Percentiles rank a stretch among this genome's conserved stretches.
Conservation (phyloP, 768 basidiomycete genomes). For the Termitomyces eurrhizus region DNA sequence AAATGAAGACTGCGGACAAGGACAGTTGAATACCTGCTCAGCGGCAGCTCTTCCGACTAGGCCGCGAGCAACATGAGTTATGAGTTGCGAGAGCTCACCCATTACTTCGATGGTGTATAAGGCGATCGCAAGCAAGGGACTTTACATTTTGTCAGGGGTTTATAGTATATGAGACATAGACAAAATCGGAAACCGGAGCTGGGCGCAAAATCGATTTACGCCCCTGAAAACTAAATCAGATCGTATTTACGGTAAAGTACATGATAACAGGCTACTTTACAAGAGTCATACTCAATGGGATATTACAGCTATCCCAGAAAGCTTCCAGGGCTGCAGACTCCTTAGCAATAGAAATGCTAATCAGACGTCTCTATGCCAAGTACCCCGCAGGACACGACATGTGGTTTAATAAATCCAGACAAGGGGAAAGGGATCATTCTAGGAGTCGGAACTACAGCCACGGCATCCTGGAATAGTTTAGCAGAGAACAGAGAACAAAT, state of each 20-base stretch:
- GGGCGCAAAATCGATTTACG: constrained; percentile 2
- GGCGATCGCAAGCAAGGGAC: neutral
- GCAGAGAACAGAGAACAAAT: constrained; percentile 13
- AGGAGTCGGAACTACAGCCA: constrained; percentile 89
- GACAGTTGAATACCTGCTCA: constrained; percentile 37
- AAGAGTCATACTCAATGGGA: neutral
- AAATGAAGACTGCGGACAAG: neutral
- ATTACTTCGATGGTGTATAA: constrained; percentile 26
- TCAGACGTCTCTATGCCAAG: neutral
- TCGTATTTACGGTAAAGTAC: constrained; percentile 3
- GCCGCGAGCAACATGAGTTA: constrained; percentile 23
- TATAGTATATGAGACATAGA: constrained; percentile 7
- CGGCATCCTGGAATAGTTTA: constrained; percentile 60
- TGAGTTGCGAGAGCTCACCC: constrained; percentile 42
- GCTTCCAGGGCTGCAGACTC: neutral
- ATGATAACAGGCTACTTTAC: constrained; percentile 3
- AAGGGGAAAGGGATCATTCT: constrained; percentile 7
- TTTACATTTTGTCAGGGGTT: neutral
- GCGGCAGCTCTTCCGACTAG: constrained; percentile 44
- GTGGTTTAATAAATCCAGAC: neutral
- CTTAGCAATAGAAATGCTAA: neutral
- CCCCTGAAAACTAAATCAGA: constrained; percentile 6
- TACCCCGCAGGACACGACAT: neutral
- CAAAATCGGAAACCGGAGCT: constrained; percentile 6
- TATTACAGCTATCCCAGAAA: neutral